Evolutionary conservation across 352 stramenopile species (phyloP), one percentile per base, ranked within the genome.

Genomic region (Vaucheria bursata): DNA sequence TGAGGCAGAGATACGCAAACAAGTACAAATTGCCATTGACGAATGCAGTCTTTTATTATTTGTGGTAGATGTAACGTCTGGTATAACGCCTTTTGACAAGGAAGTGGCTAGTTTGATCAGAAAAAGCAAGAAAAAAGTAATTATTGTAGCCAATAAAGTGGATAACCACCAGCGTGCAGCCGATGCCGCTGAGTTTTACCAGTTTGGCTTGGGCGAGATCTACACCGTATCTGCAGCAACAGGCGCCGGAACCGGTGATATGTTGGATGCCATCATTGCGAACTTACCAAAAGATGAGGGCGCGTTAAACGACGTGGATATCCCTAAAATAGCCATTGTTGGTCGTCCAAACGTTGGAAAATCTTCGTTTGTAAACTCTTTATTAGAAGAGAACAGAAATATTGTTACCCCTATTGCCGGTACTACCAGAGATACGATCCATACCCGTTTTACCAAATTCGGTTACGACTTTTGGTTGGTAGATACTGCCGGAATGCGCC

Each of bases 391-490:
- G 8, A 69, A 81, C 76, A 74, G 64, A 36, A 85, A 89, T 32
- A 94, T 96, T 78, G 91, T 96, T 5, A 91, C 85, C 77, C 85
- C 93, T 59, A 83, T 94, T 39, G 88, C 90, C 25, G 91, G 91
- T 64, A 96, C 91, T 1, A 96, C 91, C 25, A 85, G 91, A n/a
- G 91, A 96, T 85, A 90, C 90, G 1, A 91, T 94, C 78, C 90
- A 96, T 84, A 88, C 87, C 18, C 52, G 91, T 64, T 89, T 94
- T 82, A 89, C 91, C 79, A 39, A 70, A 25, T 74, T 79, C 35
- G 79, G 76, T n/a, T 45, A 73, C n/a, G 86, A 89, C 38, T 93
- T 92, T 72, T 83, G 87, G 25, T 90, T 94, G 71, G 85, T 94
- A 12, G 90, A 94, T 80, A 93, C 89, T 37, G 90, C 90, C 25